Base-by-base conservation (phyloP, 2,329 filamentous ascomycete genomes). In the Exserohilum turcica region DNA sequence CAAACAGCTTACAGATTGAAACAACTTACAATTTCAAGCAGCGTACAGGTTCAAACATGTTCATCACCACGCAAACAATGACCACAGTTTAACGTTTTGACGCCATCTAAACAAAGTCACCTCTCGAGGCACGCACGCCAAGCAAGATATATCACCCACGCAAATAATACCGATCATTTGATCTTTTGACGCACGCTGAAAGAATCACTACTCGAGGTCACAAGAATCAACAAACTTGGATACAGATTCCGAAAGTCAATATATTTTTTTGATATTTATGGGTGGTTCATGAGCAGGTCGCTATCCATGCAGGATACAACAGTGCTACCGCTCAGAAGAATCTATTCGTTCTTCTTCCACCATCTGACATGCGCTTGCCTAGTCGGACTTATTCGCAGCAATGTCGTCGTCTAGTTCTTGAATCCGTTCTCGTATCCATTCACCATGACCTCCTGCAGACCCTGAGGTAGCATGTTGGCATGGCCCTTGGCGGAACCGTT, bases 351-450 rank as follows among this genome's bases (percentile, higher is more conserved):
- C 47, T 28, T 36, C 36, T 35, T 27, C 42, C 18, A 49, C 37
- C 45, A 45, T 33, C 39, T 35, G 42, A 56, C 54, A 48, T 44
- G 49, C 39, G 44, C 48, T 48, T 56, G 54, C 54, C 54, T 56
- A 56, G 42, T 56, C 54, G 54, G 54, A 49, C 52, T 56, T 56
- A 53, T 43, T 53, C 48, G 32, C 50, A 43, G 42, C 50, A 43
- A 48, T 48, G 50, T 49, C 52, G n/a, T 21, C 29, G 13, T 42
- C 48, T 59, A 73, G 56, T 73, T 72, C 52, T 63, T 65, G 54
- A 68, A 65, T 15, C 69, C 68, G 28, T 71, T 71, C 35, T 62
- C 58, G 47, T 70, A 70, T 5, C 67, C 67, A 29, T 70, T 69
- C n/a, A 59, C 64, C 56, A 71, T 59, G 12, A 63, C 63, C 35